phyloP scores from a whole-genome alignment of 164 flowering plant genomes.

The Aristolochia contorta region DNA sequence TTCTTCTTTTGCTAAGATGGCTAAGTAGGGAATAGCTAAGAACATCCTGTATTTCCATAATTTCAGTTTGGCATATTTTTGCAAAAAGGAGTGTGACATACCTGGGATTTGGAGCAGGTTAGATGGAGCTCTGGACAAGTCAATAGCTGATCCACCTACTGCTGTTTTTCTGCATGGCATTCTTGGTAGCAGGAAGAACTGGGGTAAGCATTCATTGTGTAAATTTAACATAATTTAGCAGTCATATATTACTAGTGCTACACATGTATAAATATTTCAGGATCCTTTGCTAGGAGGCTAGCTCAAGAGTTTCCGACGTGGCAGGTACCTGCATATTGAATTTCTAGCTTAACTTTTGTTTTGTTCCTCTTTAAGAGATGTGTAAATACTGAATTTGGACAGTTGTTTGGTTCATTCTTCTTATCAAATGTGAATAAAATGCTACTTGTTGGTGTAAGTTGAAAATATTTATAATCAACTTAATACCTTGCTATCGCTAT shows the following conservation, averaged over 20 bases:
- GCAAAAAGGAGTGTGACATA: neutral
- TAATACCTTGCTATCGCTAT: neutral
- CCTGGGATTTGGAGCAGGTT: constrained; percentile 36
- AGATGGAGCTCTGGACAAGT: constrained; percentile 65
- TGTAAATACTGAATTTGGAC: neutral
- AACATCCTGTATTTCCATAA: too few relatives aligned
- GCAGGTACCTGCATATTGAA: constrained; percentile 52
- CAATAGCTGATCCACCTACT: constrained; percentile 69
- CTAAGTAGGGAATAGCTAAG: too few relatives aligned
- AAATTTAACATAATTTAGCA: too few relatives aligned
- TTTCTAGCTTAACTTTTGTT: neutral
- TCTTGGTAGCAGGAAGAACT: constrained; percentile 88
- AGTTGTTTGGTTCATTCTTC: neutral
- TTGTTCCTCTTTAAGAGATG: neutral
- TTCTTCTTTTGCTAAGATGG: too few relatives aligned
- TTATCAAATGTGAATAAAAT: too few relatives aligned
- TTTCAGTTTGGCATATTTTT: too few relatives aligned
- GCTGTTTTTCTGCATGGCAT: constrained; percentile 97
- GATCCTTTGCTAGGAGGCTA: constrained; percentile 84
- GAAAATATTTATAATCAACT: neutral
- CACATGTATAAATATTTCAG: constrained; percentile 25
- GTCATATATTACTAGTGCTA: neutral
- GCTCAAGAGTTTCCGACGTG: constrained; percentile 82
- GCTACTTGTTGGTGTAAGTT: too few relatives aligned
- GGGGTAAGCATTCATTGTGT: constrained; percentile 49